Base-by-base conservation (phyloP, 228 moss, liverwort and hornwort genomes). In the Sphagnum magellanicum region DNA sequence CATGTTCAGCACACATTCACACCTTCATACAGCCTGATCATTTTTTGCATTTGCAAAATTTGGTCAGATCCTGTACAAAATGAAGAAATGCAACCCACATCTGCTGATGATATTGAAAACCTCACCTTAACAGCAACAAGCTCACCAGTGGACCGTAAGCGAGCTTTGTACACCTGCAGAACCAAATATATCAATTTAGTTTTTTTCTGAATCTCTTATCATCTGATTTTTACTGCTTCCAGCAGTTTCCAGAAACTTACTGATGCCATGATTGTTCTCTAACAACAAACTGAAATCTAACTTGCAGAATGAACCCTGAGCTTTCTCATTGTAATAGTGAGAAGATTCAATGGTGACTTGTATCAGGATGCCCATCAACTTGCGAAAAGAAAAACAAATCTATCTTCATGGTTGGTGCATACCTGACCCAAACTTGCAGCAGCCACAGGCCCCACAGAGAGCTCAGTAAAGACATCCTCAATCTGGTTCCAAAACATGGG, bases 371-470 rank as follows among this genome's bases (percentile, higher is more conserved):
- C 32, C 32, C 32, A 32, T 32, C 32, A 32, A 32, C 32, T 32
- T 32, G 32, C 3, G 32, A 32, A 32, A 32, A 32, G 32, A 32
- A 32, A 32, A 55, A 12, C 1, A 47, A 11, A 17, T 48, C 10
- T 70, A 13, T 58, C 15, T 32, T 46, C 17, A 47, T 49, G 16
- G 8, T 6, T 66, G 70, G 6, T 32, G 68, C 73, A 59, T 79
- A 88, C 88, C 82, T 88, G 88, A 72, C 88, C 88, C 82, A 88
- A 76, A 76, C 88, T 88, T 63, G 88, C 88, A 72, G 88, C 85
- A 64, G 88, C 88, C 70, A 88, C 70, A 71, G 88, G 88, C 76
- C 78, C 82, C 51, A 73, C 75, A 72, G 88, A 88, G 15, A 85
- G 79, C 69, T 85, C 82, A 62, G 79, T 78, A 57, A 85, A 88